Base-by-base conservation (phyloP, 768 basidiomycete genomes). In the Boletus huronensis region DNA sequence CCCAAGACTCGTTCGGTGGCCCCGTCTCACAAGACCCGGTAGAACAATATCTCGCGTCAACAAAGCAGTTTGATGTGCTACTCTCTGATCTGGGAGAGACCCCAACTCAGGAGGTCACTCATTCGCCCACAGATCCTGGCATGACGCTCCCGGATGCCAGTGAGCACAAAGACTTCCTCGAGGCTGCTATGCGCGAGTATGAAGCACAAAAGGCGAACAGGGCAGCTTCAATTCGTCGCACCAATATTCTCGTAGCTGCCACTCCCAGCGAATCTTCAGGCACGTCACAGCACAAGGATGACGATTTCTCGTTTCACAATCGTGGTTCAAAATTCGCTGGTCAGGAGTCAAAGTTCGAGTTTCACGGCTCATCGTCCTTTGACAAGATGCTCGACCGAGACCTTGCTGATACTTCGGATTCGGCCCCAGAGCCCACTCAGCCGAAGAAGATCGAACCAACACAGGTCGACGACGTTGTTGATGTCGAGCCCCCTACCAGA, bases 1-100 rank as follows among this genome's bases (percentile, higher is more conserved):
- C 84, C 4, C 77, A 81, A 64, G 85, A 87, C 65, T 88, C 87
- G 2, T 86, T 88, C 55, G 83, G 77, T 38, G 80, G 76, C 32
- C 74, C 75, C 34, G 57, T 76, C n/a, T 74, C 78, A 2, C 74
- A 76, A 35, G 78, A 84, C 54, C 76, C 75, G 9, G 76, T 77
- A 28, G 72, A 76, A 49, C 69, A 65, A 26, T 80, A 76, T 57
- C 58, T 85, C 5, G 75, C 79, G 14, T 69, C 77, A 3, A 53
- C 69, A 43, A 79, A 77, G 57, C 74, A 77, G 48, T 84, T 88
- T 48, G 66, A 78, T 40, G 69, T 82, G 19, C 87, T 87, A 50
- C 69, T 88, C 43, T 79, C 81, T 29, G 79, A 84, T 58, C 73
- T 85, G 17, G 80, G 72, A 48, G 72, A 66, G 57, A 67, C 58